These are phyloP conservation scores for Suhomyces vadensis DNA, from an alignment of 805 yeast genomes.

Conservation along the genomic window DNA sequence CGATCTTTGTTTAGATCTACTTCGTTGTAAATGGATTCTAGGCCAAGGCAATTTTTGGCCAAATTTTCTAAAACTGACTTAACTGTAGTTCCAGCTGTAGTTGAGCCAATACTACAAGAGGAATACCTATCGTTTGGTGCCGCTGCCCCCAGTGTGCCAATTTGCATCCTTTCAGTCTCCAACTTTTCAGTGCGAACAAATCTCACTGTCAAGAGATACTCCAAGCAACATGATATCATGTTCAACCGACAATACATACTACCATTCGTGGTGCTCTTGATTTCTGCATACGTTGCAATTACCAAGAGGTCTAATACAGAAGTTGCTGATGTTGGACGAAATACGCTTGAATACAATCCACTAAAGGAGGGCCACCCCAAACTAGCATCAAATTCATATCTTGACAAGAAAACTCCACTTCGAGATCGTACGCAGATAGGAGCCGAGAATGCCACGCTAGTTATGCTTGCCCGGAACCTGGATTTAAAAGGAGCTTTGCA, in stretches of 20 bases:
- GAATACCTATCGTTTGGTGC: too few relatives aligned
- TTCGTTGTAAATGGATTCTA: too few relatives aligned
- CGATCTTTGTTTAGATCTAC: too few relatives aligned
- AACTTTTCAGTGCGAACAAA: neutral
- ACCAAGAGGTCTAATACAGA: neutral
- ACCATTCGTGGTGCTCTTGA: neutral
- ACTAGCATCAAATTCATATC: conserved; percentile 31
- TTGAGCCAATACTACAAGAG: too few relatives aligned
- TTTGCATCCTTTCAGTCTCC: too few relatives aligned
- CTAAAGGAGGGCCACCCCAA: conserved; percentile 21
- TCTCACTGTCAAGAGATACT: neutral
- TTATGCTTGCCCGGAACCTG: conserved; percentile 84
- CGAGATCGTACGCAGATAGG: conserved; percentile 45
- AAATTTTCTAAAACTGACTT: too few relatives aligned
- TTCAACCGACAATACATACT: neutral
- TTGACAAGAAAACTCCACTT: conserved; percentile 19
- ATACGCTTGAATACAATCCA: conserved; percentile 13
- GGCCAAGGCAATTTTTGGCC: too few relatives aligned
- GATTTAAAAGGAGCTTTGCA: conserved; percentile 72
- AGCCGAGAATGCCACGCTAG: conserved; percentile 76
- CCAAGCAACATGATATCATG: conserved; percentile 2
- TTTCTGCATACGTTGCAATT: neutral
- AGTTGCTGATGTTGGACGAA: neutral
- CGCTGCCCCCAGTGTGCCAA: too few relatives aligned
- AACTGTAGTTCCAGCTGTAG: too few relatives aligned